Conservation (phyloP, 257 asterid genomes). For the Solanum chiquidenum region DNA sequence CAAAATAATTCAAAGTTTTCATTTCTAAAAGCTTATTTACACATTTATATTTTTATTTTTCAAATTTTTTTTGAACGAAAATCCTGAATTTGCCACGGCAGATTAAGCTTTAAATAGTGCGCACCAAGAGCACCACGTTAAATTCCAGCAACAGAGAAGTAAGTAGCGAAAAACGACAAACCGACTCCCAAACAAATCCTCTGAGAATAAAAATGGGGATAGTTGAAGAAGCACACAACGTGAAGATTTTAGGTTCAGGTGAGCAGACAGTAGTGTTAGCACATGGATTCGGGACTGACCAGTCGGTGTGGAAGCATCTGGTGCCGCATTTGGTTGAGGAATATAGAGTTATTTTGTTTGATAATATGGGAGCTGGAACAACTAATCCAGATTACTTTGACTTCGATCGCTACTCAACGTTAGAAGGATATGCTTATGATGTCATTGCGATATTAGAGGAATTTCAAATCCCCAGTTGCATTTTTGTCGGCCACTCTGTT, state of each 20-base stretch:
- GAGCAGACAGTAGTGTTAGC: background rate
- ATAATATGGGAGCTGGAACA: background rate
- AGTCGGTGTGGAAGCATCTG: background rate
- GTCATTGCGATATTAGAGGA: background rate
- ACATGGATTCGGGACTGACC: background rate
- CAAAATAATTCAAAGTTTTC: too few species aligned
- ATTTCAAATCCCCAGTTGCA: background rate
- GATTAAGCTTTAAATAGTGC: background rate
- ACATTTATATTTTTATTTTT: too few species aligned
- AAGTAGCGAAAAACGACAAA: background rate
- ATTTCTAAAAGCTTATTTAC: too few species aligned
- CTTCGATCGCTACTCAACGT: background rate
- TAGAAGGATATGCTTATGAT: background rate
- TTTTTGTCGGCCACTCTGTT: background rate
- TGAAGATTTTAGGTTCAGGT: background rate
- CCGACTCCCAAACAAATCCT: background rate
- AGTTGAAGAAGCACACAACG: slow-evolving; percentile 1
- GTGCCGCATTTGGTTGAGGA: background rate
- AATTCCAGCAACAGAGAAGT: background rate
- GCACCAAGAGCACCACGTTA: background rate
- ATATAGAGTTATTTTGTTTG: background rate
- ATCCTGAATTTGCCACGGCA: too few species aligned
- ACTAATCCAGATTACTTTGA: background rate
- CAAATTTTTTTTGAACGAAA: too few species aligned
- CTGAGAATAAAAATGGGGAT: background rate